Evolutionary conservation across 176 grass and related monocot genomes (phyloP).

Genomic region (Bothriochloa decipiens): DNA sequence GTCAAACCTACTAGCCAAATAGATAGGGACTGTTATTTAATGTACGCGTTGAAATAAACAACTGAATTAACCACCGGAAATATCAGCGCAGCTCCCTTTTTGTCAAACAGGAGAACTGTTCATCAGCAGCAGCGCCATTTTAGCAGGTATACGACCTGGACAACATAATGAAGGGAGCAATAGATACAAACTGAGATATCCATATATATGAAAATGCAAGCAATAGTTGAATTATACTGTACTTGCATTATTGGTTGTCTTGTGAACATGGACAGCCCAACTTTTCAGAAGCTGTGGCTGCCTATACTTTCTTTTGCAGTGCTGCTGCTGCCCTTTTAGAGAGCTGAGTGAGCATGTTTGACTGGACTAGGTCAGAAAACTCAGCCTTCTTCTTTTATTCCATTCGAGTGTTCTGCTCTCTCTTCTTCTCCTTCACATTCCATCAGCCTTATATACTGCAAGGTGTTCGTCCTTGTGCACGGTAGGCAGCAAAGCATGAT

Average conservation of each 20-base stretch:
- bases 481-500: conserved; percentile 46
- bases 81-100: background rate
- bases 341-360: conserved; percentile 65
- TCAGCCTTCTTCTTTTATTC: conserved; percentile 15
- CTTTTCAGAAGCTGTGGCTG: conserved; percentile 36
- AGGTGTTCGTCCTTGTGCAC: background rate
- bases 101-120: conserved; percentile 52
- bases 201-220: conserved; percentile 26
- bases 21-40: conserved; percentile 44
- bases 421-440: conserved; percentile 39
- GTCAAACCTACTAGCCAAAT: conserved; percentile 36
- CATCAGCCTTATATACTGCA: conserved; percentile 37
- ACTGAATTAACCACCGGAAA: conserved; percentile 24
- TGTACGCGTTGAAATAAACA: conserved; percentile 37
- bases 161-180: conserved; percentile 31
- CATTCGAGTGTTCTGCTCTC: background rate
- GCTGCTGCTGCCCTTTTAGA: conserved; percentile 44
- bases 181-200: background rate
- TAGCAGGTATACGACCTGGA: conserved; percentile 34
- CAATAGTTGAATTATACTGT: conserved; percentile 27
- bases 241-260: conserved; percentile 21
- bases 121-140: background rate
- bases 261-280: conserved; percentile 24
- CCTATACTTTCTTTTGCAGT: conserved; percentile 39
- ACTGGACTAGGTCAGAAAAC: conserved; percentile 75